Conservation (phyloP, 2,329 filamentous ascomycete genomes). For the Claviceps cyperi region DNA sequence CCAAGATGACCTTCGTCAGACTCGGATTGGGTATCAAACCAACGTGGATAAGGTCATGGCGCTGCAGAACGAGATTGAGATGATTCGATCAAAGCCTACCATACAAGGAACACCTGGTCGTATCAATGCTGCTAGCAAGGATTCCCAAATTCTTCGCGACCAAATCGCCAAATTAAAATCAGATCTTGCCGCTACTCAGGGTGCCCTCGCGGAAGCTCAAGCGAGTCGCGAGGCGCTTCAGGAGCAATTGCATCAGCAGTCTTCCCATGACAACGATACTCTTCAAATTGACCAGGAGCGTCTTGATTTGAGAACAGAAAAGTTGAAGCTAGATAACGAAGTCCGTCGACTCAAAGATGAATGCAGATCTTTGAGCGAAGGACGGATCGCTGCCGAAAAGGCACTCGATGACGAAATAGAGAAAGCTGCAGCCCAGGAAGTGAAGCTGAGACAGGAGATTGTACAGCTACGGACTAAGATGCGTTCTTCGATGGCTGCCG, state of each 20-base stretch:
- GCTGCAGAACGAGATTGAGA: slow-evolving; percentile 63
- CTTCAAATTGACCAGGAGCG: slow-evolving; percentile 54
- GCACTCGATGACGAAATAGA: slow-evolving; percentile 53
- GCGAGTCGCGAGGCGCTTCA: slow-evolving; percentile 55
- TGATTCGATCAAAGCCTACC: slow-evolving; percentile 36
- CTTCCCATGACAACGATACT: slow-evolving; percentile 41
- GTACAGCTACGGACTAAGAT: slow-evolving; percentile 33
- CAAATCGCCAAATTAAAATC: slow-evolving; percentile 43
- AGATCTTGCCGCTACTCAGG: slow-evolving; percentile 44
- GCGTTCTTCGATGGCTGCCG: slow-evolving; percentile 28
- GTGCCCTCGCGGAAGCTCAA: slow-evolving; percentile 41
- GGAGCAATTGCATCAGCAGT: slow-evolving; percentile 40
- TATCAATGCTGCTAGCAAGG: slow-evolving; percentile 39
- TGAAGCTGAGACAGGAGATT: slow-evolving; percentile 42
- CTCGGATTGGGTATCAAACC: slow-evolving; percentile 46
- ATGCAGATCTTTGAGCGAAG: slow-evolving; percentile 39
- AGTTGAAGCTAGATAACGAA: slow-evolving; percentile 53
- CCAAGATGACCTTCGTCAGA: slow-evolving; percentile 56
- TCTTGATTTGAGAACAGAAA: slow-evolving; percentile 51
- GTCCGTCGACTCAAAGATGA: slow-evolving; percentile 51
- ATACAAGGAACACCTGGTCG: slow-evolving; percentile 18
- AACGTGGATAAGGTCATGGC: slow-evolving; percentile 51
- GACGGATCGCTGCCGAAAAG: slow-evolving; percentile 44
- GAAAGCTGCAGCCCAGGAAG: slow-evolving; percentile 51
- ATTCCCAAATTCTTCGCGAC: slow-evolving; percentile 50